Evolutionary conservation across 352 stramenopile genomes (phyloP), one percentile per base, ranked within the genome.

Genomic region (Phytophthora cajani): DNA sequence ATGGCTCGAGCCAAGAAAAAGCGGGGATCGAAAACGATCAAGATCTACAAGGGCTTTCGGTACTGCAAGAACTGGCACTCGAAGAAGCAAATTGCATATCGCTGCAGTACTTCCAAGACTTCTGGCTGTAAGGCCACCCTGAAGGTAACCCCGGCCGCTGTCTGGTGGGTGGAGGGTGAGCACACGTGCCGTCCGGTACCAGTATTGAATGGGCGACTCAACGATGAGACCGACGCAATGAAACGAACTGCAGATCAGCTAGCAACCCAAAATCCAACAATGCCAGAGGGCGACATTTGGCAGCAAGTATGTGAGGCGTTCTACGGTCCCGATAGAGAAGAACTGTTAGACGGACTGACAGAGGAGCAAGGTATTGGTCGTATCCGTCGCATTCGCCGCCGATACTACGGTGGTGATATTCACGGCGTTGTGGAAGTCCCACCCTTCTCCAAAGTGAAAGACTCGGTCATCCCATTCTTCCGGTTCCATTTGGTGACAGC

Each of bases 361-460:
- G 49, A 71, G 60, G 55, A 64, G 27, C 67, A 69, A 40, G 67
- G 66, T 3, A 53, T 65, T 4, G 23, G 33, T 1, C 46, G 67
- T 6, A 30, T 65, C 10, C 21, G 51, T n/a, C 47, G 47, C 16
- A 40, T 47, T 27, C 61, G 61, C 4, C 32, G 36, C 10, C 21
- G 40, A 32, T 58, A 72, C 51, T 67, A 62, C 9, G 58, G 52
- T 36, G 51, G 52, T 30, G 47, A 74, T 33, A 65, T 78, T 5
- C 65, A 78, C 50, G 60, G 71, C 10, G 64, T 67, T 21, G 33
- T 77, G 1, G 64, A 77, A 63, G 44, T 27, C 23, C 23, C 23
- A 4, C 23, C 23, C 23, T 27, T 27, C 23, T 27, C 23, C 23
- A 27, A 27, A 27, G 23, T 27, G 23, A 27, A 27, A 27, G 23